Conservation (phyloP, 345 rosid species). For the Pistacia vera region DNA sequence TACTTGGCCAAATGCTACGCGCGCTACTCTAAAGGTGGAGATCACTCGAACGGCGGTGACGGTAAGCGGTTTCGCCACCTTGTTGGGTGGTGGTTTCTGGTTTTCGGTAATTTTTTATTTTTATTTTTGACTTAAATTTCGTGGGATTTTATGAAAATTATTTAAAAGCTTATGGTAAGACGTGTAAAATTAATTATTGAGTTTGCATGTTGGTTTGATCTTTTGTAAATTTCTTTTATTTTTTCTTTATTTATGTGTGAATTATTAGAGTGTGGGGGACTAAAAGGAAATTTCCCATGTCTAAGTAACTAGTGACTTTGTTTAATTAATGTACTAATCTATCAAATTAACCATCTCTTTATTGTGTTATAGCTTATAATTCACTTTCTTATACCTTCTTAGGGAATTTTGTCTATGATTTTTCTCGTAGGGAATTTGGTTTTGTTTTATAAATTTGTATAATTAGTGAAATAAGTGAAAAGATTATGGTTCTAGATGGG, state of each 20-base stretch:
- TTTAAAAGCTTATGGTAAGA: background rate
- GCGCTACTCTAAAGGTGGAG: slow-evolving; percentile 58
- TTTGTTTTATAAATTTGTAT: no score
- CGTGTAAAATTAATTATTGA: background rate
- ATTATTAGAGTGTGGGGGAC: background rate
- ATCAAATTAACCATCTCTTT: background rate
- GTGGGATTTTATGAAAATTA: background rate
- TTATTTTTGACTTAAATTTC: slow-evolving; percentile 19
- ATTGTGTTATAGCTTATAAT: background rate
- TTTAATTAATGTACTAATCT: background rate
- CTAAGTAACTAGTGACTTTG: background rate
- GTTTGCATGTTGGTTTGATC: background rate
- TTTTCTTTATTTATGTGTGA: background rate
- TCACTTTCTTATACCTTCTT: background rate
- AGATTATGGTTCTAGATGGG: no score
- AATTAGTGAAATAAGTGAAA: no score
- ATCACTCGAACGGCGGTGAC: slow-evolving; percentile 43
- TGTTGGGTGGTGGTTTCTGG: slow-evolving; percentile 26
- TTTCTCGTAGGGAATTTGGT: background rate
- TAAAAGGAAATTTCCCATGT: background rate
- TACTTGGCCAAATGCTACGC: slow-evolving; percentile 90
- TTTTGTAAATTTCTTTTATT: background rate
- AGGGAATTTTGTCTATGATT: no score
- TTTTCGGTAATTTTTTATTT: background rate
- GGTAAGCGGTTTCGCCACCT: slow-evolving; percentile 44